Base-by-base conservation (phyloP, 2,329 filamentous ascomycete genomes). In the Colletotrichum sp. region DNA sequence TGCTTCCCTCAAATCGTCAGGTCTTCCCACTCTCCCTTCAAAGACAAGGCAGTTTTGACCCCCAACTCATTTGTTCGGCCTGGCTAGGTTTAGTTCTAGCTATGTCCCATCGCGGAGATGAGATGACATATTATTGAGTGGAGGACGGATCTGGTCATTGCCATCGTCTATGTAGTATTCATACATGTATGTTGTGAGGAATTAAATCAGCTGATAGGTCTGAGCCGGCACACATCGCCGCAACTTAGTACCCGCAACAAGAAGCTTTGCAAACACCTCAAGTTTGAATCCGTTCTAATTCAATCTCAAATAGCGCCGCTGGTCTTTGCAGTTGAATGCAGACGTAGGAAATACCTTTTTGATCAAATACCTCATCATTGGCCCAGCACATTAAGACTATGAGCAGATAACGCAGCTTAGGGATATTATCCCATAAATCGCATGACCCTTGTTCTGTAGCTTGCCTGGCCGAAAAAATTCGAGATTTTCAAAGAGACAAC, bases 231-330 rank as follows among this genome's bases (percentile, higher is more conserved):
- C 39, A 49, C 0, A 4, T 49, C 18, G 0, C 6, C 5, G 5
- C 3, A 10, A n/a, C 5, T 44, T n/a, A 5, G 5, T 49, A n/a
- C 18, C 18, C 8, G 18, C 39, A n/a, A 3, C 9, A n/a, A n/a
- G 18, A n/a, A 49, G 39, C 39, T n/a, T n/a, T 49, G 18, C 6
- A 49, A 49, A 12, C 9, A 4, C 18, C 5, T 0, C 9, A n/a
- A 3, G 8, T 49, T 49, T 12, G 5, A n/a, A n/a, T 49, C 9
- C 39, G 9, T 39, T 39, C 2, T 0, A 18, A 18, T 3, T 44
- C 4, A 18, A 44, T 9, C 0, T 1, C 0, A 0, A 44, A 0
- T 0, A 44, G 4, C 16, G 2, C 16, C 5, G 16, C 5, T 3
- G 36, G 28, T 2, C 10, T 15, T 8, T 9, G 1, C 8, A 39